Evolutionary conservation across 108 stramenopile genomes (phyloP), one percentile per base, ranked within the genome.

Genomic region (Skeletonema potamos): DNA sequence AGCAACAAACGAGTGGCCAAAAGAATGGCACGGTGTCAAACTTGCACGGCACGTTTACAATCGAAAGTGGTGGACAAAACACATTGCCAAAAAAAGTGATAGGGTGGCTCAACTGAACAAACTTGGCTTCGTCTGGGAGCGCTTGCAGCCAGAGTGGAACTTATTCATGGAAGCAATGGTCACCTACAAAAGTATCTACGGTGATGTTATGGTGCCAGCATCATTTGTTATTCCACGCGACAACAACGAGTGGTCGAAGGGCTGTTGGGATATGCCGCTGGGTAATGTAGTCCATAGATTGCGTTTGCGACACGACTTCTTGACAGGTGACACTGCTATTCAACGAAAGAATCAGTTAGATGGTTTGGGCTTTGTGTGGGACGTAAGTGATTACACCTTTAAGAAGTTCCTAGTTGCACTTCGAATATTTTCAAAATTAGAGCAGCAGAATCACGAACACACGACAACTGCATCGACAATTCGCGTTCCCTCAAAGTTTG

Each of bases 61-160:
- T 58, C 89, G 89, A 87, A 85, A 84, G 69, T 92, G 92, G 92
- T 92, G 92, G 92, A 84, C 85, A 51, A 41, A 62, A 13, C 84
- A 92, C 57, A 79, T 92, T 15, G 66, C 86, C 51, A 44, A 74
- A 63, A 54, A 86, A 77, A 48, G 79, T 62, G 58, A 84, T 29
- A 85, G 91, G 10, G 90, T 91, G 8, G 51, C 76, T 30, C 80
- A 89, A 66, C 71, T 95, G 24, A 92, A 91, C 58, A 44, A 76
- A 69, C 43, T 95, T 8, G 89, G 86, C 15, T 95, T 95, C 65
- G 76, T 92, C 4, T 95, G 94, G 94, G 90, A 86, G 36, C 85
- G 91, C 12, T 59, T 95, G 20, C 94, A 95, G 68, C 86, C 91
- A 15, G 62, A 92, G 73, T 96, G 87, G 89, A 90, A 93, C 67